Evolutionary conservation across 305 asterid genomes (phyloP).

Genomic region (Fraxinus platypoda): DNA sequence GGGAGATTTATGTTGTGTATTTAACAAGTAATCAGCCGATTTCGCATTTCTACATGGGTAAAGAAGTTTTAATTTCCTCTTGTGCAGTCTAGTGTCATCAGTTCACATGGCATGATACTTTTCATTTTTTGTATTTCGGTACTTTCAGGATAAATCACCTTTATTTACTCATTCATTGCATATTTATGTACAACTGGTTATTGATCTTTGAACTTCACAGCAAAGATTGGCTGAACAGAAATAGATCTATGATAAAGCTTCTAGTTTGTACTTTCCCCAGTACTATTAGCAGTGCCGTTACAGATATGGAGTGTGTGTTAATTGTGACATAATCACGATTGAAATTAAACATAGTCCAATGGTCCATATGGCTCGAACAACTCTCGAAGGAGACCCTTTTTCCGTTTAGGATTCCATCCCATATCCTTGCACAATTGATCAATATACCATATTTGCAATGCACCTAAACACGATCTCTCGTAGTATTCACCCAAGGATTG

Average conservation of each 20-base stretch:
- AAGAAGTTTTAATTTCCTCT: no score
- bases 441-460: slow-evolving; percentile 44
- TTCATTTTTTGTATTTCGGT: neutral
- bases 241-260: neutral
- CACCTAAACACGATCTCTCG: slow-evolving; percentile 36
- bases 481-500: slow-evolving; percentile 28
- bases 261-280: neutral
- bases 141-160: neutral
- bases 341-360: slow-evolving; percentile 31
- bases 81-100: neutral
- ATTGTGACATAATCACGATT: neutral
- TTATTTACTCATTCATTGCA: neutral
- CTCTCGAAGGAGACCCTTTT: slow-evolving; percentile 36
- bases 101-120: neutral
- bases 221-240: neutral
- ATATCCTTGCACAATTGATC: slow-evolving; percentile 52
- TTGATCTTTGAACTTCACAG: neutral
- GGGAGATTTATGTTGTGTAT: neutral
- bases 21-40: no score
- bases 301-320: neutral
- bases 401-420: slow-evolving; percentile 47
- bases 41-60: no score
- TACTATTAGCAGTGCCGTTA: neutral
- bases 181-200: neutral
- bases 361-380: slow-evolving; percentile 49